Conservation (phyloP, 2,329 filamentous ascomycete genomes). For the Calonectria pseudoreteaudii region DNA sequence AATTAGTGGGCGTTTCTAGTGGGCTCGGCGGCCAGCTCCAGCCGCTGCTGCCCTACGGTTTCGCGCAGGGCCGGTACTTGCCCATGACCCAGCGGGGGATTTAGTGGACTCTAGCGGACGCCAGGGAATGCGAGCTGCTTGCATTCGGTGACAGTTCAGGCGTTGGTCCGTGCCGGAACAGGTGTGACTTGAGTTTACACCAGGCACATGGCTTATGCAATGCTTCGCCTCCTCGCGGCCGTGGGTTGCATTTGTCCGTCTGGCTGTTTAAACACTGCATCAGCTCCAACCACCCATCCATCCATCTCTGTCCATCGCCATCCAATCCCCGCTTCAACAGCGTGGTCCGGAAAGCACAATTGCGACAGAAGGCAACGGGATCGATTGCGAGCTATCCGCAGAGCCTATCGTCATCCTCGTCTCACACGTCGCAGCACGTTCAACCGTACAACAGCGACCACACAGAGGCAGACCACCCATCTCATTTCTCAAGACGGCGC, state of each 20-base stretch:
- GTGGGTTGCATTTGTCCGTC: conserved; percentile 3
- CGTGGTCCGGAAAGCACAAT: not conserved
- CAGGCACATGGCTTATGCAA: conserved; percentile 25
- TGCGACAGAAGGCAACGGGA: not conserved
- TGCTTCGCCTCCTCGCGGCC: conserved; percentile 9
- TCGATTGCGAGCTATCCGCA: not conserved
- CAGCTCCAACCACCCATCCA: not conserved
- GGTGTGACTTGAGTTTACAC: conserved; percentile 19
- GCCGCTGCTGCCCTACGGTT: conserved; percentile 27
- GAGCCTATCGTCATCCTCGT: conserved; percentile 24
- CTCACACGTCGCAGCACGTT: conserved; percentile 23
- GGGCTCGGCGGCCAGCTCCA: conserved; percentile 1
- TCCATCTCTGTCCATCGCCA: not conserved
- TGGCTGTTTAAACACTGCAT: conserved; percentile 4
- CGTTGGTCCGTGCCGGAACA: conserved; percentile 17
- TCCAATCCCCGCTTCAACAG: conserved; percentile 11
- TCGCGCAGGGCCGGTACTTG: conserved; percentile 27
- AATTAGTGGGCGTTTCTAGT: conserved; percentile 3
- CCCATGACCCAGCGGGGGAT: conserved; percentile 4
- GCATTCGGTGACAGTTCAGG: conserved; percentile 4
- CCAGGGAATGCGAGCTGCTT: conserved; percentile 3
- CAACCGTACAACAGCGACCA: not conserved
- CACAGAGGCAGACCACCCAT: not conserved
- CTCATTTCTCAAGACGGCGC: not conserved
- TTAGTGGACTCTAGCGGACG: conserved; percentile 10